Conservation (phyloP, 495 filamentous ascomycete genomes). For the Annulohypoxylon maeteangense region DNA sequence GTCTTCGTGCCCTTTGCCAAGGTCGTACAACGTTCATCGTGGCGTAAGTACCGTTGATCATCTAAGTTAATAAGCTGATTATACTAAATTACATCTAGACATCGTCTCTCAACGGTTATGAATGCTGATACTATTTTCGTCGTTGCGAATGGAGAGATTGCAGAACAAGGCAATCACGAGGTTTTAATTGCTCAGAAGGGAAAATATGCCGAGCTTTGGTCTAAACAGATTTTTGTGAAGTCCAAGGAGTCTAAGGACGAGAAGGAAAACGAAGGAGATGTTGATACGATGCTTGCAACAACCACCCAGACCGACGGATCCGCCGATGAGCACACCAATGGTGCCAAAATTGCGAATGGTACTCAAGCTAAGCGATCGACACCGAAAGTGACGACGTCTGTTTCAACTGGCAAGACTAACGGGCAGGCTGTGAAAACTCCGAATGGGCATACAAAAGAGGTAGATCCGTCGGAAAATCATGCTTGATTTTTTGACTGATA, state of each 20-base stretch:
- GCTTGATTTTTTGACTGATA: slow-evolving; percentile 55
- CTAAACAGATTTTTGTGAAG: slow-evolving; percentile 66
- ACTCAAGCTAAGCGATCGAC: slow-evolving; percentile 4
- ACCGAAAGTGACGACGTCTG: slow-evolving; percentile 16
- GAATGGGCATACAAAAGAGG: slow-evolving; percentile 57
- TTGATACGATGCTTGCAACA: slow-evolving; percentile 23
- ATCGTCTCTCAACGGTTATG: slow-evolving; percentile 77
- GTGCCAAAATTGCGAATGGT: slow-evolving; percentile 45
- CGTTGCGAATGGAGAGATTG: slow-evolving; percentile 69
- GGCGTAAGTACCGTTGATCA: slow-evolving; percentile 59
- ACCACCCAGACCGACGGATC: slow-evolving; percentile 44
- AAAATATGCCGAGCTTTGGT: slow-evolving; percentile 72
- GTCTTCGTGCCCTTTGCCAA: slow-evolving; percentile 66
- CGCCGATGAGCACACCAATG: slow-evolving; percentile 44
- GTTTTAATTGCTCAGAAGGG: slow-evolving; percentile 65
- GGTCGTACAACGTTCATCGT: slow-evolving; percentile 71
- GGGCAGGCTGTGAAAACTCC: slow-evolving; percentile 44
- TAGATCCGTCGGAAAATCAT: slow-evolving; percentile 59
- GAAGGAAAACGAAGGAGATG: slow-evolving; percentile 26
- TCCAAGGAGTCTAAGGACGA: slow-evolving; percentile 56
- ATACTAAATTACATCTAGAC: slow-evolving; percentile 50
- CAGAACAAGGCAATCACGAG: slow-evolving; percentile 72
- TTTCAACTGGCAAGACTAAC: slow-evolving; percentile 28
- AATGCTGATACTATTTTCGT: slow-evolving; percentile 75
- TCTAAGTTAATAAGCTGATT: neutral